These are phyloP conservation scores for Leccinum sublutescens DNA, from an alignment of 768 basidiomycete genomes.

Conservation along the genomic window DNA sequence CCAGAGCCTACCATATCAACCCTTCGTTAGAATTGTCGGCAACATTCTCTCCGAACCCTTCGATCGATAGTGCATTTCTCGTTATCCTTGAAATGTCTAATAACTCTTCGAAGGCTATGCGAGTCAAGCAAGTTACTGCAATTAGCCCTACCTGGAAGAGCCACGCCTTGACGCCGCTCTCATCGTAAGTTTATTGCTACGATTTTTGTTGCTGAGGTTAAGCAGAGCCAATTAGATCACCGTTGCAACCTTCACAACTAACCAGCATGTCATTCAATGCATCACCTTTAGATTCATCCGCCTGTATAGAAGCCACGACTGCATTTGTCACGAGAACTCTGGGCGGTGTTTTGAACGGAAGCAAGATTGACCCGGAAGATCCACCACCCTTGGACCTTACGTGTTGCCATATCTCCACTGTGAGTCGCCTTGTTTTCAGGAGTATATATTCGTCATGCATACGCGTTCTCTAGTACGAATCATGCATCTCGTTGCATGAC, in stretches of 20 bases:
- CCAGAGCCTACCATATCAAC: conserved; percentile 56
- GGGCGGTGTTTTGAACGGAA: conserved; percentile 48
- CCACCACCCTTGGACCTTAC: conserved; percentile 57
- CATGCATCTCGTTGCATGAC: conserved; percentile 18
- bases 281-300: conserved; percentile 36
- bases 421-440: conserved; percentile 26
- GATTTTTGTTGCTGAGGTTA: conserved; percentile 2
- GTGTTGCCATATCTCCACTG: conserved; percentile 48
- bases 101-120: conserved; percentile 38
- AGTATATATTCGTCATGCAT: conserved; percentile 1
- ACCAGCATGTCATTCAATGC: conserved; percentile 44
- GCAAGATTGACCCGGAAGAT: conserved; percentile 33
- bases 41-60: conserved; percentile 49
- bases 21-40: conserved; percentile 56
- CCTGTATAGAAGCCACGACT: conserved; percentile 41
- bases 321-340: conserved; percentile 55
- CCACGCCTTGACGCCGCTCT: conserved; percentile 34
- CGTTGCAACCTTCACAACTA: conserved; percentile 48
- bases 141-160: conserved; percentile 73
- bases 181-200: conserved; percentile 40
- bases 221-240: conserved; percentile 34
- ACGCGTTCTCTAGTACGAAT: conserved; percentile 9
- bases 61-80: conserved; percentile 47
- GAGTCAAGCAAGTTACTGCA: conserved; percentile 56
- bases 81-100: conserved; percentile 60